phyloP scores from a whole-genome alignment of 805 yeast species.

The Candida oleophila region DNA sequence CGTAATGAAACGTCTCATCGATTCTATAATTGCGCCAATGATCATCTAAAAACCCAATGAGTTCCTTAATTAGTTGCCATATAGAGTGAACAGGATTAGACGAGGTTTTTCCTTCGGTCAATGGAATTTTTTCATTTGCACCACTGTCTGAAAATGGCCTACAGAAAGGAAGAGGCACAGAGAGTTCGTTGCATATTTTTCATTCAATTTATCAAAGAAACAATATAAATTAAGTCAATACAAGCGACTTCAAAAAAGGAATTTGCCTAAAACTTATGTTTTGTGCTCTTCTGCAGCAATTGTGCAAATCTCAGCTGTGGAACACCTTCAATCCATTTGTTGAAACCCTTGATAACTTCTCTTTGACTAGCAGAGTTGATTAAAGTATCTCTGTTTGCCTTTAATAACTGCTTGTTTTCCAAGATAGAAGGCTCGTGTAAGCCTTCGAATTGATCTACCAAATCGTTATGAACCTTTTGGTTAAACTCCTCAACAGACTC shows the following conservation, averaged over 20 bases:
- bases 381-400: slow-evolving; percentile 35
- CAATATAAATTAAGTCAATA: no score
- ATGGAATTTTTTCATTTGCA: not conserved
- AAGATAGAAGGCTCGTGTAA: slow-evolving; percentile 46
- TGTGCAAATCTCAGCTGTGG: slow-evolving; percentile 68
- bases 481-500: slow-evolving; percentile 43
- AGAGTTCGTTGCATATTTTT: no score
- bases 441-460: slow-evolving; percentile 34
- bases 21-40: slow-evolving; percentile 70
- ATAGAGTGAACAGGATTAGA: slow-evolving; percentile 36
- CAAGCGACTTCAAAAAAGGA: no score
- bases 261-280: slow-evolving; percentile 56
- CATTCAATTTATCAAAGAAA: no score
- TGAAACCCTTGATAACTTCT: slow-evolving; percentile 69
- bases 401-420: slow-evolving; percentile 41
- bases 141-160: no score
- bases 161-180: no score
- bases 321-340: slow-evolving; percentile 66
- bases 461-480: slow-evolving; percentile 30
- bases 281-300: slow-evolving; percentile 51
- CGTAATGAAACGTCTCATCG: slow-evolving; percentile 87
- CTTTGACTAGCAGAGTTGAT: slow-evolving; percentile 53
- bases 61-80: slow-evolving; percentile 37
- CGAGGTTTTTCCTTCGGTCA: slow-evolving; percentile 10
- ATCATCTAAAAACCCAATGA: slow-evolving; percentile 37